Evolutionary conservation across 306 rosid species (phyloP), one percentile per base, ranked within the genome.

Genomic region (Styphnolobium japonicum): DNA sequence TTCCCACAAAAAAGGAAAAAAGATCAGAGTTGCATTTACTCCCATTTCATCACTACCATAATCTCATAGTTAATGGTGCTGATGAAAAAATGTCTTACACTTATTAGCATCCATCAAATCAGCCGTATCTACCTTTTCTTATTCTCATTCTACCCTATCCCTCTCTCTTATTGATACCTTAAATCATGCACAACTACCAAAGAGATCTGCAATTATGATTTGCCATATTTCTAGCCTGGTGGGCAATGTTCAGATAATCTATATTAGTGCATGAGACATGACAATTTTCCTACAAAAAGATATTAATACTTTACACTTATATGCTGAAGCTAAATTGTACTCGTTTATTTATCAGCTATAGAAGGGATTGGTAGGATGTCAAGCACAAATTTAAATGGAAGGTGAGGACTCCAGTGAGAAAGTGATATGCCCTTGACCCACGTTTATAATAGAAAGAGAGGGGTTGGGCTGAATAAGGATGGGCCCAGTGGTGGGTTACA

Each of bases 1-100:
- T 75, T n/a, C n/a, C n/a, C 34, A 81, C 34, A 68, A 76, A 16
- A 71, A 10, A 39, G 16, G n/a, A n/a, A n/a, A n/a, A 12, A 49
- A 68, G 3, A 84, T 56, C 18, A 63, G 36, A 16, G 40, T 8
- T 53, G 52, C 55, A 63, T 52, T 48, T 55, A 64, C 23, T 72
- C 67, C n/a, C 49, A 65, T 80, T 70, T 45, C 78, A 81, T 61
- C 57, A 21, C 71, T 56, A 68, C 34, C 53, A 57, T 52, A 67
- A 42, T 72, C 76, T 52, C 85, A 63, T 29, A 40, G 33, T 42
- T 19, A 56, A 9, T 1, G 63, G 57, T n/a, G 63, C 71, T 51
- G 12, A 5, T 7, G 18, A 37, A 55, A 6, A 79, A 56, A 61
- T 46, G 7, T 34, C 23, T 21, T 48, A 22, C 19, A 22, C 52